A percentile compares a stretch with the other conserved stretches of the same genome.
These are phyloP conservation scores for Rauvolfia tetraphylla DNA, from an alignment of 257 asterid genomes.

Conservation along the genomic window DNA sequence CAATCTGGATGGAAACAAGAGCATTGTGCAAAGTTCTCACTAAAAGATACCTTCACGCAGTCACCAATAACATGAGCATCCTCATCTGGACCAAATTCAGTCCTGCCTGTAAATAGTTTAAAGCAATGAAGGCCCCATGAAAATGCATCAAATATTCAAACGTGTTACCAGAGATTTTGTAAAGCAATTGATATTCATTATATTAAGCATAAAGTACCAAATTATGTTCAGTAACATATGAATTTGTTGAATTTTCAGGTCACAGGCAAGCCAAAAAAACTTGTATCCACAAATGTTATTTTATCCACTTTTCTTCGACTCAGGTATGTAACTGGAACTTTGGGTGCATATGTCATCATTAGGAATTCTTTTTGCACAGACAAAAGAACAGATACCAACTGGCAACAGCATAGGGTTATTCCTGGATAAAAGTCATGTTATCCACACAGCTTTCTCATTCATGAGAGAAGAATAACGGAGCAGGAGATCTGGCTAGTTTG, in stretches of 20 bases:
- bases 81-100: slow-evolving; percentile 70
- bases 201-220: neutral
- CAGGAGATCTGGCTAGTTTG: neutral
- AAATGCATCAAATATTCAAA: neutral
- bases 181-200: neutral
- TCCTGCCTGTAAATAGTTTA: slow-evolving; percentile 47
- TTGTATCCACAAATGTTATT: neutral
- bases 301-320: neutral
- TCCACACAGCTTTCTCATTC: neutral
- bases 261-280: neutral
- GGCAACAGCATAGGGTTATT: neutral
- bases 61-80: slow-evolving; percentile 93
- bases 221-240: neutral
- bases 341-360: neutral
- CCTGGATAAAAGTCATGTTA: neutral
- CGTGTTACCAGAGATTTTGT: neutral
- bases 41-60: slow-evolving; percentile 64
- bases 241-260: neutral
- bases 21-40: neutral
- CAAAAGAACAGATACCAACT: neutral
- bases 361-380: neutral
- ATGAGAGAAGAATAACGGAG: neutral
- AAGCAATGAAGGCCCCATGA: neutral
- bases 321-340: neutral
- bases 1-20: neutral